A percentile compares a stretch with the other conserved stretches of the same genome.
Evolutionary conservation across 2,329 filamentous ascomycete genomes (phyloP).

Genomic region (Paecilomyces dactylethromorphus): DNA sequence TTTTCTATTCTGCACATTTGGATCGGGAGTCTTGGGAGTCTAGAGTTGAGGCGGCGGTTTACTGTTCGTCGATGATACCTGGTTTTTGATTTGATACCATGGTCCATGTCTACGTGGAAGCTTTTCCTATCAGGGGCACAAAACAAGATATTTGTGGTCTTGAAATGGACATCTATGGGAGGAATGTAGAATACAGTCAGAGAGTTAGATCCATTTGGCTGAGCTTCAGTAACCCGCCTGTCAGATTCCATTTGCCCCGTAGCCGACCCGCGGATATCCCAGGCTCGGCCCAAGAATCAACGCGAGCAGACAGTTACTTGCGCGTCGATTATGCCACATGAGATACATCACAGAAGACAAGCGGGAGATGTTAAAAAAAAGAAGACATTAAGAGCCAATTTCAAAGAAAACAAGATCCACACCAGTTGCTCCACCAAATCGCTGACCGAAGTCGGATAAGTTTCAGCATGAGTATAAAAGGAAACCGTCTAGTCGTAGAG

Average conservation of each 20-base stretch:
- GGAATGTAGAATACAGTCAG: conserved; percentile 1
- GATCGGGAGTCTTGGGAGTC: not conserved
- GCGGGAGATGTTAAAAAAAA: not conserved
- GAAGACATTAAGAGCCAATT: not conserved
- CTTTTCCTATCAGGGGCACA: not conserved
- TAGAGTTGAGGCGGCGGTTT: not conserved
- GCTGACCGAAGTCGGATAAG: not conserved
- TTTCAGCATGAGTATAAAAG: conserved; percentile 33
- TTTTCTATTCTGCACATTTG: not conserved
- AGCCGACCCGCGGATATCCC: not conserved
- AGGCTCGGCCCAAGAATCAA: not conserved
- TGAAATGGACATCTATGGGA: not conserved
- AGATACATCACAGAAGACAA: conserved; percentile 15
- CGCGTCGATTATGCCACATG: conserved; percentile 23
- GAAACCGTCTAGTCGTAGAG: conserved; percentile 73
- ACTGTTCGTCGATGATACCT: not conserved
- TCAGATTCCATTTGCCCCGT: not conserved
- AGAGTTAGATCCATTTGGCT: not conserved
- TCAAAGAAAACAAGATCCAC: not conserved
- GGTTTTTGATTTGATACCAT: not conserved
- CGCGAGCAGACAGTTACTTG: conserved; percentile 5
- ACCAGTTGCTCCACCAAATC: not conserved
- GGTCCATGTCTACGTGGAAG: not conserved
- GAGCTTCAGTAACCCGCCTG: not conserved
- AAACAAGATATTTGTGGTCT: not conserved